Evolutionary conservation across 768 basidiomycete genomes (phyloP).

Genomic region (Calocybe cyanea): DNA sequence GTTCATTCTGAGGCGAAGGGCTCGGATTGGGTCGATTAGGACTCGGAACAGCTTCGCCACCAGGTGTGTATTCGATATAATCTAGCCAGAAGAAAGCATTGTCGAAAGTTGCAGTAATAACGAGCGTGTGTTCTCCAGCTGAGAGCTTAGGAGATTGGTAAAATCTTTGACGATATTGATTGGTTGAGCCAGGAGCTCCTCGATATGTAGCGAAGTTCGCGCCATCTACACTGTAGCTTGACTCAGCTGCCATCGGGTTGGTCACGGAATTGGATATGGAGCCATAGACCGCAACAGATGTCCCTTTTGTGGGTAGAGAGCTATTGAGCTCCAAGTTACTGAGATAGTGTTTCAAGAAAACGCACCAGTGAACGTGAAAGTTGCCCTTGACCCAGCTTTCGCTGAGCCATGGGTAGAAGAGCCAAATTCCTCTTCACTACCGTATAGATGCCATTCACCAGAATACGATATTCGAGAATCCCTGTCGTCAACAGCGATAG

Average conservation of each 20-base stretch:
- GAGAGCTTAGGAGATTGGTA: constrained; percentile 14
- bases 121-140: constrained; percentile 19
- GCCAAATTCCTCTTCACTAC: constrained; percentile 9
- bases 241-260: constrained; percentile 3
- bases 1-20: no score
- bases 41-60: no score
- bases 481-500: constrained; percentile 15
- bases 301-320: constrained; percentile 2
- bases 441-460: constrained; percentile 6
- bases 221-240: constrained; percentile 12
- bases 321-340: background rate
- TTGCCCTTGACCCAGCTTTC: constrained; percentile 7
- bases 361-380: constrained; percentile 17
- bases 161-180: constrained; percentile 11
- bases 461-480: constrained; percentile 12
- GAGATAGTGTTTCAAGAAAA: no score
- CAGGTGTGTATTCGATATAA: constrained; percentile 5
- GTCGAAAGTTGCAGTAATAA: constrained; percentile 14
- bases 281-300: constrained; percentile 14
- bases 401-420: constrained; percentile 12
- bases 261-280: constrained; percentile 6
- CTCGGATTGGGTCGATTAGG: no score
- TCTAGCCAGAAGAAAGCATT: constrained; percentile 15
- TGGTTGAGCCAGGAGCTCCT: background rate
- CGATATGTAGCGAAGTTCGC: background rate